Conservation (phyloP, 495 filamentous ascomycete species). For the Daldinia vernicosa region DNA sequence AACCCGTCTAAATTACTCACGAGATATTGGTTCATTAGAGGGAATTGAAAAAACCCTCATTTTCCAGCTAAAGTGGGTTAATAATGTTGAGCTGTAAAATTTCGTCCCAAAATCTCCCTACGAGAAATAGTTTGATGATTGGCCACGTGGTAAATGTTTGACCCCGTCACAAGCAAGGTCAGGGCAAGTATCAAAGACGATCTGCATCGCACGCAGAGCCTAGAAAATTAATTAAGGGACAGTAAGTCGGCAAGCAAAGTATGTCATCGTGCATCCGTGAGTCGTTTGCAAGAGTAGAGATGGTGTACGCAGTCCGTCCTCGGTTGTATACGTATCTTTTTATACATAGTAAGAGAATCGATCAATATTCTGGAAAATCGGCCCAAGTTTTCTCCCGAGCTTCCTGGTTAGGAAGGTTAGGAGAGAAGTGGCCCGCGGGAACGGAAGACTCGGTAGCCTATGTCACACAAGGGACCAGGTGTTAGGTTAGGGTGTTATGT, state of each 20-base stretch:
- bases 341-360: not conserved
- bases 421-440: conserved; percentile 24
- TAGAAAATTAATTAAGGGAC: not conserved
- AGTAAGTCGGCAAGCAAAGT: not conserved
- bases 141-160: conserved; percentile 18
- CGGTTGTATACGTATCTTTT: not conserved
- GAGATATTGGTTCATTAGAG: conserved; percentile 4
- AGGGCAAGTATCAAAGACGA: not conserved
- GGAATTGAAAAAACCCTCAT: conserved; percentile 8
- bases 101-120: conserved; percentile 4
- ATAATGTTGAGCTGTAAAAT: conserved; percentile 9
- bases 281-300: not conserved
- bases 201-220: not conserved
- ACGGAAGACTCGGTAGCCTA: conserved; percentile 35
- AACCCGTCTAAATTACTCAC: conserved; percentile 15
- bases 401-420: conserved; percentile 36
- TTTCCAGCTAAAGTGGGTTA: conserved; percentile 16
- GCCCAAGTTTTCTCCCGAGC: conserved; percentile 42
- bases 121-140: conserved; percentile 10
- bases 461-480: conserved; percentile 21
- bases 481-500: not conserved
- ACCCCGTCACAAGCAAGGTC: not conserved
- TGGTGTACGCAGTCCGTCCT: too few relatives aligned
- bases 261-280: conserved; percentile 1
- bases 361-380: conserved; percentile 37